A percentile compares a stretch with the other conserved stretches of the same genome.
These are phyloP conservation scores for Saturnispora zaruensis DNA, from an alignment of 805 yeast species.

Conservation along the genomic window DNA sequence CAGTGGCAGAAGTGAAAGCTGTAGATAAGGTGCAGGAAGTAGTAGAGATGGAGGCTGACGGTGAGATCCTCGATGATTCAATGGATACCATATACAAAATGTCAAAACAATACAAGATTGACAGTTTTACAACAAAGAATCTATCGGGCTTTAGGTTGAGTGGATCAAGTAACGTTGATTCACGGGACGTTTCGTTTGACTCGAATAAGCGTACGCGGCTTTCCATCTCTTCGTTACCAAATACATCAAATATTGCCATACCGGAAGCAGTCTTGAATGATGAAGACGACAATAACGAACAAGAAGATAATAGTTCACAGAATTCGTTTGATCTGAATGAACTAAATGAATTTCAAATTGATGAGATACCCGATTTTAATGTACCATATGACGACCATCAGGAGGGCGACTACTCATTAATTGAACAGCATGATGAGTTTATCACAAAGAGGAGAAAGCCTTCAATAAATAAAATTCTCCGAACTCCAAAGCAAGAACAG, in stretches of 20 bases:
- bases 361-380: conserved; percentile 1
- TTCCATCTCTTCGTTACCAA: conserved; percentile 21
- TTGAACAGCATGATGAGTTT: neutral
- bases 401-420: neutral
- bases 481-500: neutral
- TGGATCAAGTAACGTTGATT: conserved; percentile 10
- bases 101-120: conserved; percentile 1
- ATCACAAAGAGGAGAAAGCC: conserved; percentile 2
- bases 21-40: neutral
- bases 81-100: neutral
- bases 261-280: conserved; percentile 29
- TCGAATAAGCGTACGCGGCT: conserved; percentile 14
- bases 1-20: neutral
- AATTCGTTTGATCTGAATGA: conserved; percentile 15
- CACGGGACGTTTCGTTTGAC: conserved; percentile 18
- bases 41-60: neutral
- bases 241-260: conserved; percentile 27
- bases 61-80: neutral
- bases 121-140: conserved; percentile 3
- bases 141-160: conserved; percentile 4
- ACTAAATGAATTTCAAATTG: neutral
- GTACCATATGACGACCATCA: neutral
- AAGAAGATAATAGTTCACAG: conserved; percentile 1
- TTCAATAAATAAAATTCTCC: neutral
- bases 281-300: conserved; percentile 1